Evolutionary conservation across 306 rosid species (phyloP), one percentile per base, ranked within the genome.

Genomic region (Adenanthera pavonina): DNA sequence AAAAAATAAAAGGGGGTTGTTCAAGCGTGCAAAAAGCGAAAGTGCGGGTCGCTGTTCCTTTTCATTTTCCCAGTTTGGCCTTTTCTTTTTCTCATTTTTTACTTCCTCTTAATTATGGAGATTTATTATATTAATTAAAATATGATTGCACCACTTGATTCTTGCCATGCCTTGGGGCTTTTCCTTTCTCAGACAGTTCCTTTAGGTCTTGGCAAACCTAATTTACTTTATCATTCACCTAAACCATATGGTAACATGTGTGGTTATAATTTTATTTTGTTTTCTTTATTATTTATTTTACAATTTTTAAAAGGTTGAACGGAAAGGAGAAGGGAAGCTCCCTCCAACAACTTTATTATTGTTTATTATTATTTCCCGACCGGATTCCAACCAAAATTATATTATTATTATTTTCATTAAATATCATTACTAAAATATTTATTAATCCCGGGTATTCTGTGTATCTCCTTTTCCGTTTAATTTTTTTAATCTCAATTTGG

Each of bases 401-500:
- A 69, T 44, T 46, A 69, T 60, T 60, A 20, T 44, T 69, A 25
- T 59, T 69, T 69, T 60, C 73, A 44, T 69, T 69, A 69, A 69
- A 69, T 69, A 69, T 69, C 56, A 69, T 69, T 69, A 46, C 51
- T 69, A 69, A 10, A 69, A 44, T 69, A 44, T 69, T 69, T 69
- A 69, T 19, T 46, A 69, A 69, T 69, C 52, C 74, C 74, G 74
- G 38, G 56, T 69, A 69, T 69, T 69, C 74, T 44, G 74, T 69
- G 15, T 69, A 46, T 69, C 74, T 69, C 74, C 74, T 69, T 69
- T 83, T 61, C 68, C 51, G 61, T 65, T 80, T 67, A 20, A 67
- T 85, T 84, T 70, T 70, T 84, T 87, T 71, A 91, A 84, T 86
- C 82, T 57, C 77, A 83, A 84, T 89, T 87, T 84, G 82, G 90